Evolutionary conservation across 2,329 filamentous ascomycete species (phyloP), one percentile per base, ranked within the genome.

Genomic region (Aspergillus jensenii): DNA sequence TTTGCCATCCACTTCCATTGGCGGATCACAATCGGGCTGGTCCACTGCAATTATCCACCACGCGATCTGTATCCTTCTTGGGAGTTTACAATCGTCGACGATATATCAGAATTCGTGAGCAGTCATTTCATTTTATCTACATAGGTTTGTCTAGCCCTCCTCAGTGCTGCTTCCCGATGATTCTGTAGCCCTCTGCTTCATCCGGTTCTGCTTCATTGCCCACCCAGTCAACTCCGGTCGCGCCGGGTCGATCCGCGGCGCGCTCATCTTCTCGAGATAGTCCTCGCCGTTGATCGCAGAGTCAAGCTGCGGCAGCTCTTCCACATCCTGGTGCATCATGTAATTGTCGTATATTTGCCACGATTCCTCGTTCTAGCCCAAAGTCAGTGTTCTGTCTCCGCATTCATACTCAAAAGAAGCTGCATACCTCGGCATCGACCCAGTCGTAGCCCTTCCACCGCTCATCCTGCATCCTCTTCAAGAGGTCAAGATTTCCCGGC

Each of bases 401-500:
- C n/a, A 9, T 19, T 14, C 44, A 23, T 8, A 33, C 25, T 17
- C 14, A 2, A 56, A 15, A 15, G 43, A 6, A 33, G 31, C 31
- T 14, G 14, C 68, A 46, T 65, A 74, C 73, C 69, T 95, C 89
- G 73, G 96, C 91, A 71, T 96, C 90, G 52, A 89, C 83, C 79
- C 93, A 97, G 60, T 86, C 82, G 73, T 96, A 83, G 60, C 82
- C 84, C 63, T 86, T 84, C 95, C 95, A 99, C 56, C 82, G 79
- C 72, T 99, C 93, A 52, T 87, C 84, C 77, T 96, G 90, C 44
- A 96, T 91, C 45, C 82, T 78, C 65, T 89, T 86, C 62, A 98
- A 84, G 31, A 91, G 86, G 68, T 89, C 61, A 84, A 87, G 80
- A 89, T 95, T 93, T 64, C 90, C 84, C 23, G 85, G 86, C 12